Conservation (phyloP, 106 monocot genomes). For the Dendrobium chrysotoxum region DNA sequence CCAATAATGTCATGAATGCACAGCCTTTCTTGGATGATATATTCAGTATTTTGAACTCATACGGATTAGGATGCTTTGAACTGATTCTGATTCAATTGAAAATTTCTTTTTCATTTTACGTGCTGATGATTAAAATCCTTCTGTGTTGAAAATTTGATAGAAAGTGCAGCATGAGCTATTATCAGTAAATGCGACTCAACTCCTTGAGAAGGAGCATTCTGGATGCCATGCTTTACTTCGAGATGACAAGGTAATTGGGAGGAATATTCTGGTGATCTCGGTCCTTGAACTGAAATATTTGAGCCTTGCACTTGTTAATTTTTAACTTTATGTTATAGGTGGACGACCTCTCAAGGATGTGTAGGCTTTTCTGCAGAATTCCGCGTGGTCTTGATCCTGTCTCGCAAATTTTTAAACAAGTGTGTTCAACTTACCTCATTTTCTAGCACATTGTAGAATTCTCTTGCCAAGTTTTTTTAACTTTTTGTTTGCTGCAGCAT, state of each 20-base stretch:
- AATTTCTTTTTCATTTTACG: neutral
- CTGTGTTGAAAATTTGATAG: constrained; percentile 14
- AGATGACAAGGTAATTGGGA: constrained; percentile 49
- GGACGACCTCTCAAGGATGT: constrained; percentile 37
- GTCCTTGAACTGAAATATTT: neutral
- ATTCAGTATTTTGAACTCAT: neutral
- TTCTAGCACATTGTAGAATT: neutral
- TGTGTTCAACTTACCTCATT: neutral
- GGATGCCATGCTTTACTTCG: constrained; percentile 76
- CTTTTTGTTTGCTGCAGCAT: constrained; percentile 39
- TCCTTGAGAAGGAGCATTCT: constrained; percentile 83
- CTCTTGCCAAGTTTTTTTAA: neutral
- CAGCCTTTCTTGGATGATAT: neutral
- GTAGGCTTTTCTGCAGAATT: constrained; percentile 25
- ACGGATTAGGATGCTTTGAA: neutral
- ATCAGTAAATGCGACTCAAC: constrained; percentile 51
- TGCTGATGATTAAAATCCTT: neutral
- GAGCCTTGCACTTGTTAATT: neutral
- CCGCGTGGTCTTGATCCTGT: constrained; percentile 22
- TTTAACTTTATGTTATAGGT: constrained; percentile 13
- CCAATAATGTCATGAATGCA: neutral
- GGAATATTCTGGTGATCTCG: neutral
- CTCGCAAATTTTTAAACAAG: constrained; percentile 34
- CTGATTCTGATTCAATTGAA: neutral
- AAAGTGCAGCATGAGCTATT: constrained; percentile 85